Evolutionary conservation across 805 yeast genomes (phyloP).

Genomic region (Suhomyces sp.): DNA sequence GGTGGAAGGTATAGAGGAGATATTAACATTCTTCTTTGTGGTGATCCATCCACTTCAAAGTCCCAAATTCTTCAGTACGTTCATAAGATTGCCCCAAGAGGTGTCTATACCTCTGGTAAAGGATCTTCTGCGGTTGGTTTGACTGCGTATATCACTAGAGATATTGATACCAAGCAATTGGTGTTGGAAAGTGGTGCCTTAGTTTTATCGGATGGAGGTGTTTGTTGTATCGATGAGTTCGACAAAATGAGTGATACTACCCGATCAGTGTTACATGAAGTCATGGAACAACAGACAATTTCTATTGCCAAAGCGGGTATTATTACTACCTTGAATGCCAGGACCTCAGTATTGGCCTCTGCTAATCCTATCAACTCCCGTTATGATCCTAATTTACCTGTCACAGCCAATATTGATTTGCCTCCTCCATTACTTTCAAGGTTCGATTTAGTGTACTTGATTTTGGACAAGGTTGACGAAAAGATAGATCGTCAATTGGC

Average conservation of each 20-base stretch:
- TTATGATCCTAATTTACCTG: conserved; percentile 93
- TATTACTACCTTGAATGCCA: conserved; percentile 92
- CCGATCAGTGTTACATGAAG: conserved; percentile 94
- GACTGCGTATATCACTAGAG: conserved; percentile 95
- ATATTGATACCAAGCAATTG: conserved; percentile 86
- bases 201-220: conserved; percentile 95
- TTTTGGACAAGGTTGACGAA: conserved; percentile 91
- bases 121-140: conserved; percentile 99
- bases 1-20: conserved; percentile 98
- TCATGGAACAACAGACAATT: conserved; percentile 98
- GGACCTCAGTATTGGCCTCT: conserved; percentile 93
- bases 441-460: conserved; percentile 89
- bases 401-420: conserved; percentile 89
- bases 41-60: conserved; percentile 97
- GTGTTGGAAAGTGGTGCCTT: conserved; percentile 96
- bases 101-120: conserved; percentile 96
- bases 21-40: conserved; percentile 85
- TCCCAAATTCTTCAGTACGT: conserved; percentile 93
- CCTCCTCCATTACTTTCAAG: conserved; percentile 96
- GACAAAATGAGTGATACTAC: conserved; percentile 97
- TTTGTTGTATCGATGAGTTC: conserved; percentile 97
- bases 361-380: conserved; percentile 97
- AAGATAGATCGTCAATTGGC: conserved; percentile 83
- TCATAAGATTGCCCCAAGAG: conserved; percentile 96
- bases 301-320: conserved; percentile 98